Base-by-base conservation (phyloP, 2,329 filamentous ascomycete genomes). In the Neonectria magnoliae region DNA sequence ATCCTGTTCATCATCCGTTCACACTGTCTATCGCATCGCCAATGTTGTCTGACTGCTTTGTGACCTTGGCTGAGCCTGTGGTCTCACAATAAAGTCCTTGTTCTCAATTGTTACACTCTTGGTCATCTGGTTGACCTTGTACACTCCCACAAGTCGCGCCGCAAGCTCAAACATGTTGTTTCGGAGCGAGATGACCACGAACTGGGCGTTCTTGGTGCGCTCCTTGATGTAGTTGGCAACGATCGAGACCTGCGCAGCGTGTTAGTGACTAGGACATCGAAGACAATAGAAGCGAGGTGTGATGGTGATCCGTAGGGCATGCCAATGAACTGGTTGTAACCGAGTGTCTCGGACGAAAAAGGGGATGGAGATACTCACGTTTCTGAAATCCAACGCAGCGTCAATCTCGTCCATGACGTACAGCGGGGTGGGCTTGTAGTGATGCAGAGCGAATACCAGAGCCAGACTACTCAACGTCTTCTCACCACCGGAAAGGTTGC, bases 371-470 rank as follows among this genome's bases (percentile, higher is more conserved):
- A 48, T 56, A 89, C 93, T 90, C 77, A 97, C 96, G 78, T 99
- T 99, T 81, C 94, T 86, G 85, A 99, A 99, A 83, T 99, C 96
- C 82, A 99, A 81, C 31, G 96, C 96, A 22, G 96, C 96, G 81
- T 99, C 96, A 78, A 99, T 99, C 83, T 99, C 96, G 81, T 99
- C 96, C 96, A 99, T 99, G 74, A 99, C 96, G 79, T 99, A 99
- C 67, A 99, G 81, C 57, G 96, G 96, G 66, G 96, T 99, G 10
- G 96, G 96, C 83, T 97, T 97, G 81, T 98, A 99, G 77, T 98
- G 95, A 80, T 99, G 96, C 74, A 99, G 81, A 31, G 96, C 96
- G 84, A 99, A 99, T n/a, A 99, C 96, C 62, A 99, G 83, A 22
- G 96, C 96, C 80, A 99, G 81, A 80, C 91, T 95, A 71, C 92